Percentiles rank a stretch among this genome's conserved stretches.
phyloP scores from a whole-genome alignment of 805 yeast species.

The Wickerhamomyces subpelliculosus region DNA sequence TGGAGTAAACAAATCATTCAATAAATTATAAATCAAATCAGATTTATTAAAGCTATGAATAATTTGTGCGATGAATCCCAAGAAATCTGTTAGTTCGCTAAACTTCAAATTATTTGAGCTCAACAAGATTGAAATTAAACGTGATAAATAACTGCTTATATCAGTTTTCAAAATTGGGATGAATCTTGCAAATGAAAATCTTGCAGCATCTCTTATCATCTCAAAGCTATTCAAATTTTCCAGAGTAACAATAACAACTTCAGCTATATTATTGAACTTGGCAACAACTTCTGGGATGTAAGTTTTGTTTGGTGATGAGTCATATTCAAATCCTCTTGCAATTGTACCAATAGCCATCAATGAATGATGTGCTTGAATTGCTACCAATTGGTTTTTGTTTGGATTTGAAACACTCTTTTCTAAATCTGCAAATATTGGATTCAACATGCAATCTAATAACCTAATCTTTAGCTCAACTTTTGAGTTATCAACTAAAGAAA shows the following conservation, averaged over 20 bases:
- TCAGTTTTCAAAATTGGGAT: slow-evolving; percentile 61
- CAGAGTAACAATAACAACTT: slow-evolving; percentile 76
- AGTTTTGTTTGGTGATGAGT: slow-evolving; percentile 24
- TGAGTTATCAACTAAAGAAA: slow-evolving; percentile 41
- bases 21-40: slow-evolving; percentile 61
- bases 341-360: slow-evolving; percentile 86
- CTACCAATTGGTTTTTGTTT: slow-evolving; percentile 33
- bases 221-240: slow-evolving; percentile 65
- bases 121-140: slow-evolving; percentile 63
- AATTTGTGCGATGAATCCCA: slow-evolving; percentile 83
- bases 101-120: slow-evolving; percentile 49
- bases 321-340: slow-evolving; percentile 67
- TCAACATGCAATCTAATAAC: slow-evolving; percentile 59
- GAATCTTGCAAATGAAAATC: slow-evolving; percentile 83
- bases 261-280: slow-evolving; percentile 63
- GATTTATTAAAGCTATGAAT: slow-evolving; percentile 69
- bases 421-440: slow-evolving; percentile 67
- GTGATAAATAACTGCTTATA: slow-evolving; percentile 50
- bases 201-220: slow-evolving; percentile 73
- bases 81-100: slow-evolving; percentile 70
- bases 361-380: slow-evolving; percentile 78
- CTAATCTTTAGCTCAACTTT: slow-evolving; percentile 34
- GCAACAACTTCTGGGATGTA: slow-evolving; percentile 31
- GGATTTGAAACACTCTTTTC: slow-evolving; percentile 53
- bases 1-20: slow-evolving; percentile 72